Evolutionary conservation across 169 alveolate species (phyloP), one percentile per base, ranked within the genome.

Genomic region (Eimeria tenella): DNA sequence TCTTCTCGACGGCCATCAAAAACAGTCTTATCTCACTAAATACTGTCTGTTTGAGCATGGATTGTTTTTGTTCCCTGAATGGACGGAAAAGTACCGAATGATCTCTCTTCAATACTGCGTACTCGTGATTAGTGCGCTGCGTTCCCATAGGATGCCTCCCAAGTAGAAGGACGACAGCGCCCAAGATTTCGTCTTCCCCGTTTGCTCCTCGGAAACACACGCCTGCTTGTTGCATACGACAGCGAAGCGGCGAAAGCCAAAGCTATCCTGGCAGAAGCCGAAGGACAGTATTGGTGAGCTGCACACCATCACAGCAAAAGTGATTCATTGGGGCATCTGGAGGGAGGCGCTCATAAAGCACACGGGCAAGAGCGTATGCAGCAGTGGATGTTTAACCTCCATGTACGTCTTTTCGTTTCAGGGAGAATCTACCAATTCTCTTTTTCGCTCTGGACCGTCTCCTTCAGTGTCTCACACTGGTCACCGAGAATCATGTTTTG

Each of bases 131-230:
- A 65, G 23, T n/a, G 60, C 21, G 88, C 55, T 7, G 15, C 82
- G 17, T 23, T 81, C 21, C 56, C 50, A 4, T 58, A 94, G 96
- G 96, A 94, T 60, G 63, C 90, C 25, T 94, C 93, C 42, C 89
- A 94, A 87, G 86, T 88, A 7, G 93, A 94, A 56, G 92, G 94
- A 4, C 63, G 53, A 25, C 86, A 86, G 50, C 94, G 96, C 19
- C 75, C 93, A 25, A 31, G 96, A 68, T 79, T 94, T 13, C 91
- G 96, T 17, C 79, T 94, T 21, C 96, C 96, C 15, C 91, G 96
- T 52, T 71, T 94, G 60, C 62, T 94, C 25, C 86, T 84, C 42
- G 94, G 94, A 55, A 77, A 58, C 52, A 68, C 77, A 15, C 86
- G 96, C 42, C 86, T 94, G 79, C 58, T 94, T 42, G 93, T 58